Conservation (phyloP, 2,329 filamentous ascomycete genomes). For the Zymoseptoria pseudotritici region DNA sequence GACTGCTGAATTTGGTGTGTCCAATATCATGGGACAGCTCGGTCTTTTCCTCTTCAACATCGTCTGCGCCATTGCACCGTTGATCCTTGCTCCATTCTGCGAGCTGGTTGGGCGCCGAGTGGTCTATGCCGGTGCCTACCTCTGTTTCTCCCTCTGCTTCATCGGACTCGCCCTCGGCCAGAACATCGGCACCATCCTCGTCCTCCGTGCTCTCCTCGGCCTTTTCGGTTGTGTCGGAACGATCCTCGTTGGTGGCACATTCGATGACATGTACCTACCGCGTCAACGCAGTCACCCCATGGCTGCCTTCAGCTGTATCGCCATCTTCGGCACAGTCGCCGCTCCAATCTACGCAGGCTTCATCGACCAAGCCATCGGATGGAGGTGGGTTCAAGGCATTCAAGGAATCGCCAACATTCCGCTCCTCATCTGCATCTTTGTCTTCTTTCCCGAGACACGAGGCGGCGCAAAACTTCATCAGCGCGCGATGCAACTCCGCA, state of each 20-base stretch:
- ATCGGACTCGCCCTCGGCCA: constrained; percentile 42
- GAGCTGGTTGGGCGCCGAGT: constrained; percentile 43
- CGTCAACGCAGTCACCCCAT: constrained; percentile 41
- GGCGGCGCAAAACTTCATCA: constrained; percentile 42
- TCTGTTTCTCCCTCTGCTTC: constrained; percentile 42
- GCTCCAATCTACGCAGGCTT: constrained; percentile 49
- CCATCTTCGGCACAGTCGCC: constrained; percentile 46
- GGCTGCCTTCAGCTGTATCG: constrained; percentile 44
- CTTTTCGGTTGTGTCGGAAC: constrained; percentile 46
- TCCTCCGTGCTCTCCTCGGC: constrained; percentile 42
- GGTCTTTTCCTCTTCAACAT: constrained; percentile 47
- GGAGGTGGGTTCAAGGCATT: constrained; percentile 50
- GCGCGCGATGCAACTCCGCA: constrained; percentile 42
- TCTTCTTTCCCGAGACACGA: constrained; percentile 43
- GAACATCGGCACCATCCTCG: constrained; percentile 44
- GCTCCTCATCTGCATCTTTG: constrained; percentile 37
- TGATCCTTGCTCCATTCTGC: constrained; percentile 45
- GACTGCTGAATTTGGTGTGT: constrained; percentile 38
- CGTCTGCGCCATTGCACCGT: constrained; percentile 41
- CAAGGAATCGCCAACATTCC: constrained; percentile 47
- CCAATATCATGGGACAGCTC: constrained; percentile 39
- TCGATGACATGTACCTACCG: constrained; percentile 44
- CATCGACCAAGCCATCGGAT: constrained; percentile 46
- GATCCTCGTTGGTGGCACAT: constrained; percentile 45
- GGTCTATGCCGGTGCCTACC: constrained; percentile 41